A percentile compares a stretch with the other conserved stretches of the same genome.
Evolutionary conservation across 495 filamentous ascomycete species (phyloP).

Genomic region (Mytilinidion resinicola): DNA sequence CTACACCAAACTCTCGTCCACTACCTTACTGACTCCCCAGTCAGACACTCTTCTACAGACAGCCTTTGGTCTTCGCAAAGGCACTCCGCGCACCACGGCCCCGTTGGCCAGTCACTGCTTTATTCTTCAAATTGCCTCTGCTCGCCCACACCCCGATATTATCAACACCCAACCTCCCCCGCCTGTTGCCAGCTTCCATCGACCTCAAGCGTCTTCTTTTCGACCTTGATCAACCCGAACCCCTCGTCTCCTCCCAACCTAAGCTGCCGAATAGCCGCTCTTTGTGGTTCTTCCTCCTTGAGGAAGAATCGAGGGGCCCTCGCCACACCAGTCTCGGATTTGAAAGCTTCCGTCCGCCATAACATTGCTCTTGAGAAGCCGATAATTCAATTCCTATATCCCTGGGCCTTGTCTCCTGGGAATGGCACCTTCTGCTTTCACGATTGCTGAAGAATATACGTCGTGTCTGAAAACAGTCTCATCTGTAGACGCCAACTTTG

Average conservation of each 20-base stretch:
- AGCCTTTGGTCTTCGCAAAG: conserved; percentile 19
- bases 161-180: conserved; percentile 67
- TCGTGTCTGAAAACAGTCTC: conserved; percentile 21
- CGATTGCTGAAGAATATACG: conserved; percentile 39
- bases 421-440: conserved; percentile 70
- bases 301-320: conserved; percentile 91
- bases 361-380: conserved; percentile 44
- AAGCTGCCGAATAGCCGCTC: conserved; percentile 99
- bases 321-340: conserved; percentile 74
- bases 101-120: conserved; percentile 12
- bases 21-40: too few species aligned
- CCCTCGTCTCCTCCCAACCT: conserved; percentile 50
- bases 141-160: conserved; percentile 52
- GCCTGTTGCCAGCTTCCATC: conserved; percentile 41
- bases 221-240: conserved; percentile 45
- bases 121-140: conserved; percentile 69
- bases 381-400: conserved; percentile 9
- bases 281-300: conserved; percentile 88
- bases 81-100: conserved; percentile 15
- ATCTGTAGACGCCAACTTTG: conserved; percentile 9
- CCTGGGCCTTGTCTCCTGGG: conserved; percentile 38
- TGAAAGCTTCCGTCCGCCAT: conserved; percentile 86
- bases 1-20: too few species aligned
- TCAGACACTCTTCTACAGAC: not conserved
- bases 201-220: conserved; percentile 44